Conservation (phyloP, 2,329 filamentous ascomycete species). For the Pseudocercospora macadamiae region DNA sequence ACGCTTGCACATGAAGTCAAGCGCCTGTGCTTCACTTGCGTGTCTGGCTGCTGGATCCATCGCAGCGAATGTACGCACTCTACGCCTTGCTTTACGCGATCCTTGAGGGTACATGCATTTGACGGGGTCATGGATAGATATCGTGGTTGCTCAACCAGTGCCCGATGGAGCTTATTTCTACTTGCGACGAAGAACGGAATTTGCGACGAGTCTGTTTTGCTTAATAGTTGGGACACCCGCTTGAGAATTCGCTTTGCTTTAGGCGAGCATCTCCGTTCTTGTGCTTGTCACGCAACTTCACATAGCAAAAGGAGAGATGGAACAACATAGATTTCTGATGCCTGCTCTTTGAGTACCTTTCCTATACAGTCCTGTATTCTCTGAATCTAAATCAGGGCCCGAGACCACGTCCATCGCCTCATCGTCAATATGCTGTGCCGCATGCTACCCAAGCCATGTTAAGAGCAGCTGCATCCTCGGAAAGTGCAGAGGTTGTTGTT, state of each 20-base stretch:
- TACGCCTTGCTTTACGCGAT: not conserved
- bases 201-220: not conserved
- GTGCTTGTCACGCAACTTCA: not conserved
- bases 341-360: no score
- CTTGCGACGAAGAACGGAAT: not conserved
- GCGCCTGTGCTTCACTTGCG: not conserved
- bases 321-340: no score
- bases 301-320: not conserved
- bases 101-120: conserved; percentile 3
- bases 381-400: no score
- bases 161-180: not conserved
- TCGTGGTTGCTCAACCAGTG: not conserved
- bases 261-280: not conserved
- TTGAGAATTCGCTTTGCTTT: no score
- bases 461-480: no score
- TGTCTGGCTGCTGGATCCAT: not conserved
- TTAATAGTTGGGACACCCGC: no score
- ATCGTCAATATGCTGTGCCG: no score
- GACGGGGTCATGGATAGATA: not conserved
- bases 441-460: no score
- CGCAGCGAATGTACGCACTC: no score
- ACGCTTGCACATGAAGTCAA: not conserved
- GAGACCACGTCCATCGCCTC: not conserved
- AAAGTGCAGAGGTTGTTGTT: no score
- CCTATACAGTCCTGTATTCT: no score